phyloP scores from a whole-genome alignment of 768 basidiomycete genomes.

The Tephrocybe sp. region DNA sequence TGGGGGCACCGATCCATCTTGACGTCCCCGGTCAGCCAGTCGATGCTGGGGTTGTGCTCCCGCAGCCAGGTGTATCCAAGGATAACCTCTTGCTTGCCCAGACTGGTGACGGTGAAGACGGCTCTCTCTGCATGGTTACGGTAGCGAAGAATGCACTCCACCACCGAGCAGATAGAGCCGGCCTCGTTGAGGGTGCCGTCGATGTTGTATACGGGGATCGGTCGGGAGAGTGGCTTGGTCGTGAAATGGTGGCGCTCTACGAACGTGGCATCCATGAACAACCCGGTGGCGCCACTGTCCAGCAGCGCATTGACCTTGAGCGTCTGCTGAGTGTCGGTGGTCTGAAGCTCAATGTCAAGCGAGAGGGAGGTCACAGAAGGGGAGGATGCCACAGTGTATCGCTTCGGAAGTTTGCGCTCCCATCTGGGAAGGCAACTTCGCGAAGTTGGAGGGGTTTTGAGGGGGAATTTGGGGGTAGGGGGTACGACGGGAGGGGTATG shows the following conservation, averaged over 20 bases:
- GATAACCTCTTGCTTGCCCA: not conserved
- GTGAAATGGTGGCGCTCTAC: not conserved
- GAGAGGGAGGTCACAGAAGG: too few species aligned
- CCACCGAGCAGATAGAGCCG: not conserved
- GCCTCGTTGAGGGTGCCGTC: not conserved
- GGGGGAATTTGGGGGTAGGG: too few species aligned
- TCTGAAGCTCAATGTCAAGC: too few species aligned
- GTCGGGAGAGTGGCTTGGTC: not conserved
- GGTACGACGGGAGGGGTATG: too few species aligned
- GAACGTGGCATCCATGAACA: constrained; percentile 1
- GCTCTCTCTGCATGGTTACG: not conserved
- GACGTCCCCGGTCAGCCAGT: too few species aligned
- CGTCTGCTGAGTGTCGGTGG: not conserved
- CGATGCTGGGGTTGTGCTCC: too few species aligned
- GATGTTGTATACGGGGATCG: not conserved
- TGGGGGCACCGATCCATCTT: too few species aligned
- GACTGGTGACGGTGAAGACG: not conserved
- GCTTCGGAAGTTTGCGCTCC: too few species aligned
- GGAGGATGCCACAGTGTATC: too few species aligned
- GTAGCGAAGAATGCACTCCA: not conserved
- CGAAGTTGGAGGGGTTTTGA: too few species aligned
- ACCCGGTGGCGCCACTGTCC: not conserved
- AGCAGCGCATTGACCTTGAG: not conserved
- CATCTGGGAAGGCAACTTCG: too few species aligned
- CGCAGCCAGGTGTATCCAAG: too few species aligned